Conservation (phyloP, 441 rosid species). For the Bruguiera hainesii region DNA sequence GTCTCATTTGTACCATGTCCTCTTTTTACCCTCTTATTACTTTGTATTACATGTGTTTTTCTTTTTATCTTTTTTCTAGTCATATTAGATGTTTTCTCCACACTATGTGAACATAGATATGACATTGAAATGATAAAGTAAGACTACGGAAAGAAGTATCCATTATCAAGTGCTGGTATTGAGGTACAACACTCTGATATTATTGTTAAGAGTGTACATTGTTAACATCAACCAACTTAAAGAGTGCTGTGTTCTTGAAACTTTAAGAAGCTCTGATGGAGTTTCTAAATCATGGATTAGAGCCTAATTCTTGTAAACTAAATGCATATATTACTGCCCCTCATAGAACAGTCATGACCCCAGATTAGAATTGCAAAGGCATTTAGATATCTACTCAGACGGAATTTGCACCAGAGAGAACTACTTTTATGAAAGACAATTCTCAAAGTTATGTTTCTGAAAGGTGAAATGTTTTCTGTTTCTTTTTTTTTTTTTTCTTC, state of each 20-base stretch:
- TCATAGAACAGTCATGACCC: too few relatives aligned
- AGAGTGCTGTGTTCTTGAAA: background rate
- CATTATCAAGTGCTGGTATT: background rate
- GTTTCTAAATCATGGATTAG: too few relatives aligned
- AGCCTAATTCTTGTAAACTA: too few relatives aligned
- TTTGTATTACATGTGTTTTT: too few relatives aligned
- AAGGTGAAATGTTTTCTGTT: background rate
- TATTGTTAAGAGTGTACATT: background rate
- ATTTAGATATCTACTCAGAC: too few relatives aligned
- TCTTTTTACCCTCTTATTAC: too few relatives aligned
- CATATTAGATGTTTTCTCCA: constrained; percentile 3
- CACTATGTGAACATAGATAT: constrained; percentile 2
- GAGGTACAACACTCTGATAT: background rate
- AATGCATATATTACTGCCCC: too few relatives aligned
- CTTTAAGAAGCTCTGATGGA: background rate
- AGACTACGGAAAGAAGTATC: background rate
- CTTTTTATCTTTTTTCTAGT: too few relatives aligned
- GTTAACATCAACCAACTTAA: background rate
- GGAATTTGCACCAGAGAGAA: too few relatives aligned
- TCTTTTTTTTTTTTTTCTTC: too few relatives aligned
- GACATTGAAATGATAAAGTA: background rate
- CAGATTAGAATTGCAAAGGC: too few relatives aligned
- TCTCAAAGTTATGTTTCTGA: background rate
- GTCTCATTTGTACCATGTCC: too few relatives aligned
- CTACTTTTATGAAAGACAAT: background rate